Evolutionary conservation across 2,329 filamentous ascomycete genomes (phyloP), one percentile per base, ranked within the genome.

Genomic region (Penicillium sp.): DNA sequence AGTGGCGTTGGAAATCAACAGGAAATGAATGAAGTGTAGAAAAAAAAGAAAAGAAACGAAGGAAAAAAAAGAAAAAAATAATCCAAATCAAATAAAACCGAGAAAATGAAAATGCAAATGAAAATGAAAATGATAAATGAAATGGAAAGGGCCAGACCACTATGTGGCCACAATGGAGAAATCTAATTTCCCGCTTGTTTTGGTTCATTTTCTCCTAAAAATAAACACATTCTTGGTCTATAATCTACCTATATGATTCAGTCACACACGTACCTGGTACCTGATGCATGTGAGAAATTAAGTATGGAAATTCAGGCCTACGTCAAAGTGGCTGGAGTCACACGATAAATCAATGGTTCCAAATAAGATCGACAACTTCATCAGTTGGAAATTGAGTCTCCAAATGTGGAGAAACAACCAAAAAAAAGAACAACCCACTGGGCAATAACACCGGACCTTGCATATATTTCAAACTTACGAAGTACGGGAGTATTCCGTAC

Each of bases 191-290:
- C 29, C 23, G 15, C 27, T 49, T 37, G 44, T 57, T 52, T 58
- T 51, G 48, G 29, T 41, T 26, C n/a, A 15, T 33, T 31, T 57
- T 49, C 44, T 33, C 54, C 51, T 55, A 58, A 63, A 61, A 57
- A 59, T 54, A 56, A 60, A 54, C 27, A 27, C 56, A 54, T 59
- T 48, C 22, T 52, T n/a, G n/a, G n/a, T n/a, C n/a, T n/a, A n/a
- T n/a, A n/a, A n/a, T n/a, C n/a, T n/a, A n/a, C n/a, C 52, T 42
- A 26, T 29, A 12, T 20, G 22, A 44, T 45, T 35, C 26, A 29
- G 58, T 57, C 40, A 45, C 52, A 58, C 55, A 31, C 49, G 60
- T 64, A 56, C 56, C 62, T 63, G 62, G 53, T 57, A 60, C 57
- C 54, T 62, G 55, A 26, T 29, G 33, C 35, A n/a, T 14, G 18